Conservation (phyloP, 2,329 filamentous ascomycete species). For the Venturia carpophila region DNA sequence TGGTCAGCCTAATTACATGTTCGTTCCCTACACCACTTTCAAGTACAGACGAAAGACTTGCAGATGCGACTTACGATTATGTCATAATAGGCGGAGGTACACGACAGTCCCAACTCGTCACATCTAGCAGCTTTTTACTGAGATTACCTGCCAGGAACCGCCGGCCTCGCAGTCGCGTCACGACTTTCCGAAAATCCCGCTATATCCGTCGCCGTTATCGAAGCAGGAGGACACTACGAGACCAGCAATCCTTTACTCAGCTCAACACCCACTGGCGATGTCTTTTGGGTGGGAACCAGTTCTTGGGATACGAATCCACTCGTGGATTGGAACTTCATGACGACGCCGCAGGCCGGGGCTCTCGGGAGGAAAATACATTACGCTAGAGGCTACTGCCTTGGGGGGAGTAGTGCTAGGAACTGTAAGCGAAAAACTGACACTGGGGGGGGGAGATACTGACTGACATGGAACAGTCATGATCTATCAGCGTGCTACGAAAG, state of each 20-base stretch:
- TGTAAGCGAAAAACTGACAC: neutral
- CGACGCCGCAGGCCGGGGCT: constrained; percentile 23
- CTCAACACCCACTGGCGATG: constrained; percentile 23
- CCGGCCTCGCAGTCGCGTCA: constrained; percentile 19
- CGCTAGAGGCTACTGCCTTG: constrained; percentile 26
- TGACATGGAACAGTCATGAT: constrained; percentile 8
- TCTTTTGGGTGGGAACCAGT: constrained; percentile 21
- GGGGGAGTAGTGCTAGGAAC: constrained; percentile 20
- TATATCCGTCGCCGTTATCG: constrained; percentile 15
- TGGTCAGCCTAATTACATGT: neutral
- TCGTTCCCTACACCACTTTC: neutral
- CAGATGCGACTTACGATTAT: neutral
- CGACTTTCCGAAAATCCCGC: constrained; percentile 13
- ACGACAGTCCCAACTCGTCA: neutral
- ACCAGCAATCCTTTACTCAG: constrained; percentile 24
- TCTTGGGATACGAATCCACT: constrained; percentile 24
- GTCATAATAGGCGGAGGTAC: constrained; percentile 12
- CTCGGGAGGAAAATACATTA: constrained; percentile 23
- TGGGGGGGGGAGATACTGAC: neutral
- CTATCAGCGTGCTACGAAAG: constrained; percentile 15
- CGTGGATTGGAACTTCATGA: constrained; percentile 27
- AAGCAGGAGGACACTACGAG: constrained; percentile 27
- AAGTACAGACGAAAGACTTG: neutral
- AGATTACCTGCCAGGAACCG: constrained; percentile 15
- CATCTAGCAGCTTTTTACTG: neutral